These are phyloP conservation scores for Umbellularia californica DNA, from an alignment of 164 flowering plant genomes.

Conservation along the genomic window DNA sequence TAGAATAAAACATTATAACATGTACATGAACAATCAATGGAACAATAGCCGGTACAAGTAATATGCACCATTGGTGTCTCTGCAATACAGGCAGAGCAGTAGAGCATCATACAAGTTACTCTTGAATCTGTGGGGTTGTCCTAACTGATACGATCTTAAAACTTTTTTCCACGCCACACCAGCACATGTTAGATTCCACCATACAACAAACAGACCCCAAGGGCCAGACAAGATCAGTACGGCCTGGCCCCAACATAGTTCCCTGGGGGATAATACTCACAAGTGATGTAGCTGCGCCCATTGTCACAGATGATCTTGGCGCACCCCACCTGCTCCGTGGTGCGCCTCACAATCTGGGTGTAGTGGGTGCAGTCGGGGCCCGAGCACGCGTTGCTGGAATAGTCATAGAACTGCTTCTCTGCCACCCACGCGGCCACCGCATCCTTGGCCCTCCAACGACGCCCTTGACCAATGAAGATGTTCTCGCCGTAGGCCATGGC, in stretches of 20 bases:
- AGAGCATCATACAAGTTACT: too few species aligned
- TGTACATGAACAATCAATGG: too few species aligned
- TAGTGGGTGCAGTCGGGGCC: slow-evolving; percentile 17
- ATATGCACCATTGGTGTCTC: too few species aligned
- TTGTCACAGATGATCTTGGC: slow-evolving; percentile 19
- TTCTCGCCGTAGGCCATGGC: slow-evolving; percentile 17
- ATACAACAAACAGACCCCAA: not conserved
- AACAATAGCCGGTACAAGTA: too few species aligned
- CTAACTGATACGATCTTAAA: too few species aligned
- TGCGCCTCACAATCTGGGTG: slow-evolving; percentile 24
- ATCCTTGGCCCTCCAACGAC: slow-evolving; percentile 11
- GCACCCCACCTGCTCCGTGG: slow-evolving; percentile 18
- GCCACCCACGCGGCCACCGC: slow-evolving; percentile 18
- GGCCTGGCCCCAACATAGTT: slow-evolving; percentile 19
- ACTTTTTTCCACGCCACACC: too few species aligned
- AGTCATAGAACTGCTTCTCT: slow-evolving; percentile 15
- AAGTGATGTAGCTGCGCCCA: slow-evolving; percentile 17
- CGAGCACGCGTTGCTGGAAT: slow-evolving; percentile 7
- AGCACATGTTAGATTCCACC: too few species aligned
- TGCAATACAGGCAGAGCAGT: too few species aligned
- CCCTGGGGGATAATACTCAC: slow-evolving; percentile 24
- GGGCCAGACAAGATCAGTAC: slow-evolving; percentile 3
- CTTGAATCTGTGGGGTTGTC: too few species aligned
- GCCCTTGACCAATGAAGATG: slow-evolving; percentile 19
- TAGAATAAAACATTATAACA: too few species aligned